Base-by-base conservation (phyloP, 306 rosid species). In the Quercus rubra region DNA sequence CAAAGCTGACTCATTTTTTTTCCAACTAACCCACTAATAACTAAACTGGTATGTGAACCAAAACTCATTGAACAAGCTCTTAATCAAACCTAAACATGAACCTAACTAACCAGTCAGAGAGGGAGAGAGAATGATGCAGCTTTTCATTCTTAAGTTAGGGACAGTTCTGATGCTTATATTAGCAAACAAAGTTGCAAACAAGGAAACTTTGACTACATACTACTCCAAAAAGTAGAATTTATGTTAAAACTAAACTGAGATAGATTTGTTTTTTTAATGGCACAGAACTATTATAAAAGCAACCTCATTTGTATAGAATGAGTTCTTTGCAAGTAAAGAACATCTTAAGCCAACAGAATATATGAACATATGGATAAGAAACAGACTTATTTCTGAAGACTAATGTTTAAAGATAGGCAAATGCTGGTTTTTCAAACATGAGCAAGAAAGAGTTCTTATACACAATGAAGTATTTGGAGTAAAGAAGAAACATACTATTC, bases 291-390 rank as follows among this genome's bases (percentile, higher is more conserved):
- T 67, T 35, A 2, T 6, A 67, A 18, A 67, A 67, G 72, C 19
- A 67, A 46, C 27, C 51, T 33, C 72, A 18, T 67, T 4, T n/a
- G 18, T 68, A 10, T 35, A 35, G 73, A 63, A 58, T 75, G 54
- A 59, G 33, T 75, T 25, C 38, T 35, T 75, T 38, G 71, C 78
- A 75, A 75, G 70, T 15, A 30, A 75, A 41, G 72, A 1, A 68
- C 72, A 68, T 33, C 11, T 68, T 10, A 19, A n/a, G 72, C 52
- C 0, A 6, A 19, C 7, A 35, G 6, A 35, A 68, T 41, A 49
- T 68, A 25, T 10, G 3, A 33, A 18, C 46, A 41, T 7, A 41
- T 41, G 46, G 46, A 41, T 41, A 19, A 64, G 27, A 59, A 59
- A 59, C 14, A 25, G 6, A 10, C 33, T 25, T 61, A 12, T 27